Conservation (phyloP, 192 early-diverging fungal genomes). For the Rhizophagus prolifer region DNA sequence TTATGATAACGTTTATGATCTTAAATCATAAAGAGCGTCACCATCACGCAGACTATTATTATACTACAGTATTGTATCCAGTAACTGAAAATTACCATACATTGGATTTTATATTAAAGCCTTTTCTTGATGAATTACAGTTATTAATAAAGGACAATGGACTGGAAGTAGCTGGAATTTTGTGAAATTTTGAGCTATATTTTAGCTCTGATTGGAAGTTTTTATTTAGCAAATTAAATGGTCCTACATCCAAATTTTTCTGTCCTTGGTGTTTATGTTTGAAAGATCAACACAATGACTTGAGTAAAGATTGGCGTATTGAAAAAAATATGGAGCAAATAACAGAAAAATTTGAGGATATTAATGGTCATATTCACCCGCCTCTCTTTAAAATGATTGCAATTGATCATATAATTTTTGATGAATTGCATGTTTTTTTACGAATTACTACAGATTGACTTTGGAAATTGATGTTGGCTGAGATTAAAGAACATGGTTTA, state of each 20-base stretch:
- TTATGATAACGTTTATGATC: slow-evolving; percentile 6
- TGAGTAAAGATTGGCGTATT: background rate
- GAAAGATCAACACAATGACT: background rate
- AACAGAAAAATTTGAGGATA: background rate
- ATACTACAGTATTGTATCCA: slow-evolving; percentile 1
- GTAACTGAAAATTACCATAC: background rate
- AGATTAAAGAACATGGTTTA: background rate
- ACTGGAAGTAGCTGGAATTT: background rate
- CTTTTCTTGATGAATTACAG: background rate
- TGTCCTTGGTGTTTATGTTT: background rate
- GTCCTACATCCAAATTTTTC: background rate
- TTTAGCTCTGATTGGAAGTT: background rate
- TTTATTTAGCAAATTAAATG: slow-evolving; percentile 2
- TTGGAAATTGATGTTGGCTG: background rate
- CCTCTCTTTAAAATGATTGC: background rate
- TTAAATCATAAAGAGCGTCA: background rate
- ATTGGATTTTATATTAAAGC: background rate
- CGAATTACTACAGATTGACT: background rate
- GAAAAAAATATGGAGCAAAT: background rate
- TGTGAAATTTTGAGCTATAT: slow-evolving; percentile 10
- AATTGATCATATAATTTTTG: background rate
- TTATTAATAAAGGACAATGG: background rate
- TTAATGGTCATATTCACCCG: background rate
- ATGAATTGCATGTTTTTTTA: slow-evolving; percentile 8
- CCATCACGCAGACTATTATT: slow-evolving; percentile 2